Evolutionary conservation across 2,329 filamentous ascomycete genomes (phyloP), one percentile per base, ranked within the genome.

Genomic region (Cladophialophora chaetospira): DNA sequence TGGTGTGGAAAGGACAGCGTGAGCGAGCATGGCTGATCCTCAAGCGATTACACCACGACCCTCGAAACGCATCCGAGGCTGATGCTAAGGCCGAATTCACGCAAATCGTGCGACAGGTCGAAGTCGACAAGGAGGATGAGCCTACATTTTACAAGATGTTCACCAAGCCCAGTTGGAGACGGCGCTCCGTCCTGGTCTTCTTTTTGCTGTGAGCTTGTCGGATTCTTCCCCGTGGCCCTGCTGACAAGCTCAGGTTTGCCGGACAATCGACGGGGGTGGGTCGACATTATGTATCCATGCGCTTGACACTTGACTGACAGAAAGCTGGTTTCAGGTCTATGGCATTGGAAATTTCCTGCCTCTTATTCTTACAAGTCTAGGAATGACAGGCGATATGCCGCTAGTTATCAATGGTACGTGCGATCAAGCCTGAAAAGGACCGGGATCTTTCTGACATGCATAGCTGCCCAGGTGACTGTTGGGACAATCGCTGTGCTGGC

Each of bases 401-500:
- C 11, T 31, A 11, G 28, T 31, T 11, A 5, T 31, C 28, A 31
- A 11, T 31, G 28, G 28, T 31, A 31, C 11, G 28, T 5, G 5
- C 11, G 5, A 11, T 31, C 11, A 11, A 11, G 28, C 11, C 5
- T 31, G 5, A 5, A 31, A 31, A 5, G 11, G 5, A 31, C 11
- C 28, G 28, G 5, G 11, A 31, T 33, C 70, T n/a, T 8, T 23
- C 43, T 25, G 19, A 23, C 8, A 26, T 11, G 43, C 21, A n/a
- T n/a, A 54, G 53, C 45, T 10, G 26, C 33, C 15, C 29, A 47
- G 3, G 17, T 6, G 4, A 35, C 23, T 1, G 33, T 80, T 62
- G 81, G 80, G 68, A 81, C 81, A 75, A 72, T 77, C 31, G 40
- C 82, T 0, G 88, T 86, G 0, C 74, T 88, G 10, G 79, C 88